These are phyloP conservation scores for Blepharisma japonicum DNA, from an alignment of 73 alveolate species.

Conservation along the genomic window DNA sequence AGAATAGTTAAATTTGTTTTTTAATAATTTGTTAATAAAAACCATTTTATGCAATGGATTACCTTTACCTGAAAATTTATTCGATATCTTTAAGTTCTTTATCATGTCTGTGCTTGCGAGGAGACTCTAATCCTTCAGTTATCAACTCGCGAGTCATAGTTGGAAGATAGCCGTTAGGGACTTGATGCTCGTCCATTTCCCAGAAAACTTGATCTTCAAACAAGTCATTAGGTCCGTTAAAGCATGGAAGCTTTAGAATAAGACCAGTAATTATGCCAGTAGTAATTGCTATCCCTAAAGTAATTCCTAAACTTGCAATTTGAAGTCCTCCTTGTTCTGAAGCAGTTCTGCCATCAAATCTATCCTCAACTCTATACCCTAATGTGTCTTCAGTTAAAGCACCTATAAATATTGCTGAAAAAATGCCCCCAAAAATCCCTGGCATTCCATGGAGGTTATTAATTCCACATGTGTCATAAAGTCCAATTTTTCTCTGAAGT, in stretches of 20 bases:
- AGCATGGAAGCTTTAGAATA: not conserved
- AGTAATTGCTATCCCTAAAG: slow-evolving; percentile 1
- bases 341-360: slow-evolving; percentile 14
- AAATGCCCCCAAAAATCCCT: slow-evolving; percentile 83
- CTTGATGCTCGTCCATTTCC: not conserved
- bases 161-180: too few species aligned
- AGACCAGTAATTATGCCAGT: slow-evolving; percentile 21
- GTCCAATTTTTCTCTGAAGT: slow-evolving; percentile 47
- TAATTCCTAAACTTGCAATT: not conserved
- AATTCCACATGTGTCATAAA: slow-evolving; percentile 84
- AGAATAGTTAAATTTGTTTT: too few species aligned
- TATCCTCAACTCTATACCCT: not conserved
- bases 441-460: slow-evolving; percentile 80
- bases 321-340: slow-evolving; percentile 29
- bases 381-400: not conserved
- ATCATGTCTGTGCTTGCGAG: too few species aligned
- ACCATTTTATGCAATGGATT: too few species aligned
- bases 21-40: too few species aligned
- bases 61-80: too few species aligned
- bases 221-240: not conserved
- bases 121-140: too few species aligned
- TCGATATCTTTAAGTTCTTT: too few species aligned
- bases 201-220: not conserved
- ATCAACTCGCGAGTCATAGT: too few species aligned
- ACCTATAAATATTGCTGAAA: slow-evolving; percentile 50